phyloP scores from a whole-genome alignment of 179 eudicot genomes.

The Amaranthus tricolor region DNA sequence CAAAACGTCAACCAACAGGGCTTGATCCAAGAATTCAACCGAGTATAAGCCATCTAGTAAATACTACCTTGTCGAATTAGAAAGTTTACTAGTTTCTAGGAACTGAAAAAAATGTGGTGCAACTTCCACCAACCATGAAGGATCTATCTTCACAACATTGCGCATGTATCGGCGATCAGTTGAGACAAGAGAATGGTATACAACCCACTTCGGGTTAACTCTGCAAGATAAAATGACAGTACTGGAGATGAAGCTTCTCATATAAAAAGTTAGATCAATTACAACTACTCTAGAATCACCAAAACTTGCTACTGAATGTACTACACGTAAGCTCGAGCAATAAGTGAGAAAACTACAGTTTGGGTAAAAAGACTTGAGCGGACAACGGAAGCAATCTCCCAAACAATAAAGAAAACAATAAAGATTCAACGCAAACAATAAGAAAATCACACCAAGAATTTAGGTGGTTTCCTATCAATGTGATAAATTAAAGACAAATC shows the following conservation, averaged over 20 bases:
- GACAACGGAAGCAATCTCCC: too few species aligned
- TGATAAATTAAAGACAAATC: too few species aligned
- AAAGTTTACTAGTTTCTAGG: slow-evolving; percentile 25
- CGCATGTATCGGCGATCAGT: slow-evolving; percentile 97
- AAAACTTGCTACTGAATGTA: neutral
- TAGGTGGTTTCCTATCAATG: too few species aligned
- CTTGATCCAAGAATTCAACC: neutral
- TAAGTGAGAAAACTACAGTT: neutral
- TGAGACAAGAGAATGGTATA: slow-evolving; percentile 80
- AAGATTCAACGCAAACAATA: too few species aligned
- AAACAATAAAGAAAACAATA: too few species aligned
- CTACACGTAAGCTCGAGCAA: neutral
- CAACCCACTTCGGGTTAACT: slow-evolving; percentile 94
- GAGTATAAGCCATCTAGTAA: slow-evolving; percentile 1
- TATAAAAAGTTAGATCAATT: neutral
- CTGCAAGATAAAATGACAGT: slow-evolving; percentile 42
- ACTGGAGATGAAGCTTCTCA: neutral
- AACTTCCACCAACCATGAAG: slow-evolving; percentile 78
- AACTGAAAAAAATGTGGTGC: slow-evolving; percentile 81
- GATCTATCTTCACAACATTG: slow-evolving; percentile 85
- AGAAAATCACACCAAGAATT: too few species aligned
- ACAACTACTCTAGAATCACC: neutral
- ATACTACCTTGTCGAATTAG: slow-evolving; percentile 11
- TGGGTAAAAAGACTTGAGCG: neutral
- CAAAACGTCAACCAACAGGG: too few species aligned